Conservation (phyloP, 257 asterid species). For the Salvia rosmarinus region DNA sequence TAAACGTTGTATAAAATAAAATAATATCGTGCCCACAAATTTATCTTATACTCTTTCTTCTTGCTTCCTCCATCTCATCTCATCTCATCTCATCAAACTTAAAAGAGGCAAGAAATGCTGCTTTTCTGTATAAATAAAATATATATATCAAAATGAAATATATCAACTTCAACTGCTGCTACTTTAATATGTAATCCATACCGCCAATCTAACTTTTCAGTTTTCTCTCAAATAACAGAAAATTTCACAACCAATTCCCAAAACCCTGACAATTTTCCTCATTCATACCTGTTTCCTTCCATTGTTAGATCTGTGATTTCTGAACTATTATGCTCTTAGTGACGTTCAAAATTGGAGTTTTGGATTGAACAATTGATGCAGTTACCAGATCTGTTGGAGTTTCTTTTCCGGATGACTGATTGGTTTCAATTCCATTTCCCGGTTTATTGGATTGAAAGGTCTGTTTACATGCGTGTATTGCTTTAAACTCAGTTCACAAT, state of each 20-base stretch:
- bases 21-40: not conserved
- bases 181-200: slow-evolving; percentile 30
- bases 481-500: slow-evolving; percentile 18
- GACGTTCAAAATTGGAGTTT: slow-evolving; percentile 20
- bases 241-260: slow-evolving; percentile 29
- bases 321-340: not conserved
- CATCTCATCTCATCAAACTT: slow-evolving; percentile 35
- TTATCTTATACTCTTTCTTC: slow-evolving; percentile 35
- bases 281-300: not conserved
- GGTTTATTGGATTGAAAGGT: slow-evolving; percentile 48
- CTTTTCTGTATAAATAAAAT: not conserved
- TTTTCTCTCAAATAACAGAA: slow-evolving; percentile 47
- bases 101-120: slow-evolving; percentile 35
- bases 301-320: slow-evolving; percentile 60
- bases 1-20: not conserved
- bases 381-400: slow-evolving; percentile 47
- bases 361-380: slow-evolving; percentile 8
- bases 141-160: not conserved
- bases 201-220: slow-evolving; percentile 68
- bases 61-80: slow-evolving; percentile 46
- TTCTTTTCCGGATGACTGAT: slow-evolving; percentile 29
- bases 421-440: slow-evolving; percentile 36
- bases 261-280: slow-evolving; percentile 51
- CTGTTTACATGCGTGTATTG: slow-evolving; percentile 16
- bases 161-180: slow-evolving; percentile 28